Evolutionary conservation across 805 yeast genomes (phyloP).

Genomic region (Candida ponderosae): DNA sequence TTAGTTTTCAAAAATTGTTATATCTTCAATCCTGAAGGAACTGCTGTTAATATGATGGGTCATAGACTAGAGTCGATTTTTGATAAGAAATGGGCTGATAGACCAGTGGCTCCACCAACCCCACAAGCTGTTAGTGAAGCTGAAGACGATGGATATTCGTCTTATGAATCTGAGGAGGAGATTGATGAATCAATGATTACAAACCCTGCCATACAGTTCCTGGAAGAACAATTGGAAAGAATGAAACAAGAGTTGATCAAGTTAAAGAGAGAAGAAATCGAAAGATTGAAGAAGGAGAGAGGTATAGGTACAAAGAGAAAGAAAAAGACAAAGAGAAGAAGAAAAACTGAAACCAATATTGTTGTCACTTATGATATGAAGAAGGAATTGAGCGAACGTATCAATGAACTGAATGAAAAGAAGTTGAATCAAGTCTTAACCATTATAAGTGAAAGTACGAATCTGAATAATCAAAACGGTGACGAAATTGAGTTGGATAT

Average conservation of each 20-base stretch:
- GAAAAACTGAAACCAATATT: constrained; percentile 19
- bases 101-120: constrained; percentile 55
- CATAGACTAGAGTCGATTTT: constrained; percentile 82
- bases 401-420: constrained; percentile 68
- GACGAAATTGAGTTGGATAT: constrained; percentile 96
- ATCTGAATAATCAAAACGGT: constrained; percentile 47
- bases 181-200: constrained; percentile 58
- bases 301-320: constrained; percentile 35
- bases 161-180: constrained; percentile 47
- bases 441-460: constrained; percentile 75
- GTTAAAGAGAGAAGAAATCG: constrained; percentile 72
- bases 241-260: constrained; percentile 81
- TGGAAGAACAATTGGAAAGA: constrained; percentile 79
- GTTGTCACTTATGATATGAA: constrained; percentile 91
- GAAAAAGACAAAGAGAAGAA: constrained; percentile 23
- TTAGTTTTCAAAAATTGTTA: constrained; percentile 86
- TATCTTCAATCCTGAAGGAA: constrained; percentile 91
- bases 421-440: constrained; percentile 77
- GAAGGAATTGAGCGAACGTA: constrained; percentile 82
- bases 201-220: constrained; percentile 83
- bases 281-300: constrained; percentile 58
- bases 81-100: constrained; percentile 81
- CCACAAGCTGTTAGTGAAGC: constrained; percentile 12
- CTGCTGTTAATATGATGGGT: constrained; percentile 94
- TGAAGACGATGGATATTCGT: constrained; percentile 27